Percentiles rank a stretch among this genome's conserved stretches.
Evolutionary conservation across 1,284 basidiomycete species (phyloP).

Genomic region (Ceratobasidium papillatum): DNA sequence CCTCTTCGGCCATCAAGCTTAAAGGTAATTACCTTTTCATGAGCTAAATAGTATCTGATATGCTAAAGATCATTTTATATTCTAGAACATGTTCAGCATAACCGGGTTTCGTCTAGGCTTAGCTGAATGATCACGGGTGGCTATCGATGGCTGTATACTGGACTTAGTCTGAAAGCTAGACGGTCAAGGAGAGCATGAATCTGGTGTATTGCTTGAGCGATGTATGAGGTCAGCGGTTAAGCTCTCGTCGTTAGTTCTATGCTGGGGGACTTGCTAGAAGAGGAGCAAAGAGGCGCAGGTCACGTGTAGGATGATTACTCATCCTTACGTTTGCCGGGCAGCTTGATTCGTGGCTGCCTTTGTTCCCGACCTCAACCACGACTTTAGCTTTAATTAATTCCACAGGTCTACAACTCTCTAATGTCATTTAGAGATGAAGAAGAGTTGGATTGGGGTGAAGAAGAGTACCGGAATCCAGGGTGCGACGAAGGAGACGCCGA

Average conservation of each 20-base stretch:
- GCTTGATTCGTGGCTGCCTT: constrained; percentile 37
- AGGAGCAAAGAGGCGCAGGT: constrained; percentile 2
- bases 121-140: no score
- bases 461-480: neutral
- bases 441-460: constrained; percentile 37
- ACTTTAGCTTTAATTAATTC: neutral
- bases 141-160: no score
- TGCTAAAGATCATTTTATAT: no score
- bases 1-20: no score
- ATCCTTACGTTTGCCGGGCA: constrained; percentile 9
- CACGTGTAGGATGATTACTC: constrained; percentile 9
- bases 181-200: no score
- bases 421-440: constrained; percentile 38
- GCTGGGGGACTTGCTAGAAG: neutral
- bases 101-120: no score
- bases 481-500: constrained; percentile 14
- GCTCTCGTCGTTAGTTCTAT: neutral
- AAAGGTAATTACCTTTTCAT: no score
- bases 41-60: no score
- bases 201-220: no score
- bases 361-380: constrained; percentile 32
- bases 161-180: no score
- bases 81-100: no score
- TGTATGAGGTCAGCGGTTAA: neutral
- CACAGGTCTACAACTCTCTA: neutral